Base-by-base conservation (phyloP, 257 asterid species). In the Henckelia pumila region DNA sequence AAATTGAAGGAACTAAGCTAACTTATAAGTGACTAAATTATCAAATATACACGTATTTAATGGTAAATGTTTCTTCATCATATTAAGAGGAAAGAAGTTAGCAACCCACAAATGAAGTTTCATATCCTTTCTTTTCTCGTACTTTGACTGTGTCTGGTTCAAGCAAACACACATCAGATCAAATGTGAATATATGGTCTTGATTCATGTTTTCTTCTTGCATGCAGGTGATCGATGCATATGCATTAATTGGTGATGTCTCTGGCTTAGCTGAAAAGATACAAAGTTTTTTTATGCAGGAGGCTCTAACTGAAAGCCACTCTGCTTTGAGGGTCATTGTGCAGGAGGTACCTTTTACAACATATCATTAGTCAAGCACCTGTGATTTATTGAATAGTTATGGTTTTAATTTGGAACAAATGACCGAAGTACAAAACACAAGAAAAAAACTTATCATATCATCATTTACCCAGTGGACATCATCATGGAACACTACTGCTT, bases 211-310 rank as follows among this genome's bases (percentile, higher is more conserved):
- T 66, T 66, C 32, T 55, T 49, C 50, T 76, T 71, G 23, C 76
- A 52, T 67, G 74, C 87, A 94, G 99, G 98, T 94, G 74, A 81
- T 94, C 49, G 99, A 94, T 74, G 98, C 99, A 7, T 87, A 94
- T 84, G 98, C 98, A 55, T 82, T 94, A 62, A 89, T 94, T 73
- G 99, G 91, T 74, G 99, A 94, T 83, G 96, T 91, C 70, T 79
- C 96, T 76, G 96, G 96, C 64, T 89, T 94, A 76, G 99, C 96
- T 75, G 99, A 94, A 76, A 94, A 94, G 77, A 82, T 94, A 57
- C 98, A 94, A 67, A 94, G 98, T 84, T 86, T 89, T 81, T 94
- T 91, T 72, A 94, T 94, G 98, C 99, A 94, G 86, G 99, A 94
- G 83, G 92, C 91, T 81, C 87, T 94, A 72, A 85, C 98, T 65